Evolutionary conservation across 352 stramenopile genomes (phyloP), one percentile per base, ranked within the genome.

Genomic region (Aphanomyces stellatus): DNA sequence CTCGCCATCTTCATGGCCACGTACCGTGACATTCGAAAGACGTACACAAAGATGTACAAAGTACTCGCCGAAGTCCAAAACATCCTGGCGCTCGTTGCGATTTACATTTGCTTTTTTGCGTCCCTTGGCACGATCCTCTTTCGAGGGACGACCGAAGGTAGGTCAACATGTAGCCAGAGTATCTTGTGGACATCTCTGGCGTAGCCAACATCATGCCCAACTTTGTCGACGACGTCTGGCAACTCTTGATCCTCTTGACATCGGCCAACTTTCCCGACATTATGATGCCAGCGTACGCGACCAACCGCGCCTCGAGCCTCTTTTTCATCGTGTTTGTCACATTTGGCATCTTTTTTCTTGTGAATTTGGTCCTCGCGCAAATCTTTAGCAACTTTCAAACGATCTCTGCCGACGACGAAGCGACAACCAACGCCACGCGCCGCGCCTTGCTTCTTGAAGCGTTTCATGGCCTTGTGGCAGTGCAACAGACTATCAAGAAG

Each of bases 261-360:
- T 92, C 85, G 1, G 80, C 81, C 7, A 94, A 94, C 65, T 91
- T 83, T 25, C 85, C 85, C 1, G 83, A 94, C 69, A 72, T 94
- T 13, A 88, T 90, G 80, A 85, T 91, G 71, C 79, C 81, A 5
- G 76, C 79, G 2, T 94, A 90, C 70, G 74, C 70, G 1, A 53
- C 74, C 22, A 61, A 74, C 10, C 72, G 83, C 15, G 70, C 69
- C 13, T 71, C 71, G 1, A 80, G 76, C 57, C 53, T 90, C 24
- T 87, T 90, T 71, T 92, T 93, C 51, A 76, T 88, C 34, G 78
- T 74, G 22, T 88, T 87, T 59, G 71, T 93, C 42, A 71, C 79
- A 35, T 76, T 93, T 30, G 79, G 77, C 3, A 72, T 90, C 27
- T 73, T 91, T n/a, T 77, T 93, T 27, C 74, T 93, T 67, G 87